Evolutionary conservation across 192 early-diverging fungal genomes (phyloP), one percentile per base, ranked within the genome.

Genomic region (Entrophospora sp.): DNA sequence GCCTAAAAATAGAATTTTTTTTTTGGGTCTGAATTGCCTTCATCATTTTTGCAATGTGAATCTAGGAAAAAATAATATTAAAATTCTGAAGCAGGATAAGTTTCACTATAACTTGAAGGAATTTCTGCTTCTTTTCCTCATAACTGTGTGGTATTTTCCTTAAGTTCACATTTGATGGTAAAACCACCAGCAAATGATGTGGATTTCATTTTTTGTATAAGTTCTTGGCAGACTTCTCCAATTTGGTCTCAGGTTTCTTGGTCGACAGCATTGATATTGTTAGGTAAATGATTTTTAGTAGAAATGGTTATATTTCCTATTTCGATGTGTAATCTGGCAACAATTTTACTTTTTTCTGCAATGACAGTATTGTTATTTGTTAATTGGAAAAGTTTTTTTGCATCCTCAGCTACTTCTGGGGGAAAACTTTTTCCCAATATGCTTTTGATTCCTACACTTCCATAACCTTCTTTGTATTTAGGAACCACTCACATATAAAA

Each of bases 321-420:
- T 62, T 62, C 37, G 37, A 62, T 62, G 30, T 62, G 37, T 62
- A 37, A 62, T 62, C 28, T 62, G 25, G 30, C 18, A 62, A 40
- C 35, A 34, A 62, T 40, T 62, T 62, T 62, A 62, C 60, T 62
- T 35, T 43, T 62, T 62, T 62, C 38, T 62, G 30, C 30, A 62
- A 62, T 44, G 34, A 62, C 40, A 42, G 31, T 62, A 62, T 62
- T 62, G 44, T 62, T 62, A 62, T 62, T 43, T 44, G 35, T 62
- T 62, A 62, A 38, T 62, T 62, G 37, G 30, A 62, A 62, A 34
- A 62, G 60, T 37, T 62, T 62, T 36, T 62, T 62, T 62, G 35
- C 18, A 44, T 62, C 37, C 44, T 62, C 30, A 43, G 30, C 30
- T 28, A 37, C 60, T 62, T 62, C 35, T 62, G n/a, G 38, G 35